Percentiles rank a stretch among this genome's conserved stretches.
Evolutionary conservation across 805 yeast species (phyloP).

Genomic region (Suhomyces sp.): DNA sequence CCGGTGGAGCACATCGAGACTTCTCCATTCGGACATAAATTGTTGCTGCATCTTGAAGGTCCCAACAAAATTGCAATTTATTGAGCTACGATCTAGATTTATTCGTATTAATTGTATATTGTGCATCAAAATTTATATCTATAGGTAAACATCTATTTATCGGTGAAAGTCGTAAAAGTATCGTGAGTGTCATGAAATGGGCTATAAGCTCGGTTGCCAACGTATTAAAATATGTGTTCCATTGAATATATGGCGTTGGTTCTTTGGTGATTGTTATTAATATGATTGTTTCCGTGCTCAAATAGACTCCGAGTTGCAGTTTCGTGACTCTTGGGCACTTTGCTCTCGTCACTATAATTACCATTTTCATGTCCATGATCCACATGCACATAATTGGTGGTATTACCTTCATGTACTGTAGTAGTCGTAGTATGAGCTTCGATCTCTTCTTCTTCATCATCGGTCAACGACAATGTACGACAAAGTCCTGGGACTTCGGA

Average conservation of each 20-base stretch:
- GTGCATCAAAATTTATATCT: not conserved
- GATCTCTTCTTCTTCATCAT: conserved; percentile 17
- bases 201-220: not conserved
- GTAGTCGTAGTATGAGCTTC: not conserved
- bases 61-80: not conserved
- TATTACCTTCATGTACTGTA: not conserved
- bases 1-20: not conserved
- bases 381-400: not conserved
- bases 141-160: not conserved
- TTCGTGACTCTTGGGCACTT: not conserved
- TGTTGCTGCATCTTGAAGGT: not conserved
- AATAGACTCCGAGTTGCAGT: not conserved
- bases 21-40: not conserved
- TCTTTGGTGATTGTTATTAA: conserved; percentile 19
- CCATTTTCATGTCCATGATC: conserved; percentile 3
- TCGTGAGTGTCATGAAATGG: not conserved
- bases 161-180: not conserved
- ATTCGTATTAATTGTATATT: not conserved
- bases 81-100: not conserved
- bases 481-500: conserved; percentile 18
- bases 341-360: not conserved
- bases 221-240: conserved; percentile 32
- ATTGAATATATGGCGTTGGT: conserved; percentile 36
- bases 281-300: conserved; percentile 5
- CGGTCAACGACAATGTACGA: conserved; percentile 15